Conservation (phyloP, 768 basidiomycete species). For the Podaxis mareebaensis region DNA sequence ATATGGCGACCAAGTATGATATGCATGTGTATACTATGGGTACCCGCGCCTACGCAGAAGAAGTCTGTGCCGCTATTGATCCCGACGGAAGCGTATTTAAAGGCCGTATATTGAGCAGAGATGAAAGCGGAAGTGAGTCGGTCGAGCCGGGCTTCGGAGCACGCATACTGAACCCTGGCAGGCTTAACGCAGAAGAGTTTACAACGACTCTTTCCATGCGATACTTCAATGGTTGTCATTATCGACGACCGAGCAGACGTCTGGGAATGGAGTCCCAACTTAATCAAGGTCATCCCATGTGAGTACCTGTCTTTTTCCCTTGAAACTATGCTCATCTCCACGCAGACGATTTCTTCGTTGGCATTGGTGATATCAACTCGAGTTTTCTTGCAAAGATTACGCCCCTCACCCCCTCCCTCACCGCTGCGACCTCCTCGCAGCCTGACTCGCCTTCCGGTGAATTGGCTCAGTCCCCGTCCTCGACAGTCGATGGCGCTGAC, state of each 20-base stretch:
- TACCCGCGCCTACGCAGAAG: constrained; percentile 93
- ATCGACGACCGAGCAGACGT: constrained; percentile 99
- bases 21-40: constrained; percentile 99
- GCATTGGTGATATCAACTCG: constrained; percentile 98
- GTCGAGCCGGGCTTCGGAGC: constrained; percentile 15
- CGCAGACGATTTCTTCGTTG: constrained; percentile 95
- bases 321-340: constrained; percentile 20
- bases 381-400: constrained; percentile 85
- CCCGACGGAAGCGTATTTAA: constrained; percentile 85
- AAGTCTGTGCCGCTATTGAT: constrained; percentile 94
- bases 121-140: constrained; percentile 92
- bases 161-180: constrained; percentile 30
- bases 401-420: constrained; percentile 42
- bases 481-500: constrained; percentile 4
- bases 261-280: constrained; percentile 97
- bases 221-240: constrained; percentile 98
- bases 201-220: constrained; percentile 91
- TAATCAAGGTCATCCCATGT: constrained; percentile 98
- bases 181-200: constrained; percentile 91
- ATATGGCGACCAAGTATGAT: constrained; percentile 80
- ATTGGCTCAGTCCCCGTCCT: constrained; percentile 1
- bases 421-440: constrained; percentile 27
- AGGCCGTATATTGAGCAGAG: constrained; percentile 85
- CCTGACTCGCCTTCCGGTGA: constrained; percentile 15
- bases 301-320: constrained; percentile 22